A percentile compares a stretch with the other conserved stretches of the same genome.
Evolutionary conservation across 2,329 filamentous ascomycete species (phyloP).

Genomic region (Domatiomyces catenatus): DNA sequence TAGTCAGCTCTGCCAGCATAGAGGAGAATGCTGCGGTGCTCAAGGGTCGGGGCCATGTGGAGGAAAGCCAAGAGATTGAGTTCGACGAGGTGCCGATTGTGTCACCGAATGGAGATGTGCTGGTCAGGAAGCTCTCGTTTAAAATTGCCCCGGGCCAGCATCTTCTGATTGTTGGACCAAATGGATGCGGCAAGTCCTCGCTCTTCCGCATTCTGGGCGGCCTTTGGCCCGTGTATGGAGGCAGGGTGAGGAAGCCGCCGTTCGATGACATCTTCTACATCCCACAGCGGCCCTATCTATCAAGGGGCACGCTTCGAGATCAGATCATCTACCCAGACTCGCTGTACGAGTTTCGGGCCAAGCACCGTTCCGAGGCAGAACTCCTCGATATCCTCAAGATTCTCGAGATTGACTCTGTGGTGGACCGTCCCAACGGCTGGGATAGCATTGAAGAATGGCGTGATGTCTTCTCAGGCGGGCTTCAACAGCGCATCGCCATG

Average conservation of each 20-base stretch:
- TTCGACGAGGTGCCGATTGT: slow-evolving; percentile 89
- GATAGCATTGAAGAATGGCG: slow-evolving; percentile 95
- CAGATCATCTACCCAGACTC: slow-evolving; percentile 95
- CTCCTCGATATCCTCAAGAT: slow-evolving; percentile 60
- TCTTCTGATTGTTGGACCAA: slow-evolving; percentile 85
- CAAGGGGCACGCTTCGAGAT: slow-evolving; percentile 78
- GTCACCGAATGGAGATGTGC: slow-evolving; percentile 86
- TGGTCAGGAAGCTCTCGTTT: slow-evolving; percentile 76
- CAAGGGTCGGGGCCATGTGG: slow-evolving; percentile 61
- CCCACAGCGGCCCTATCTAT: slow-evolving; percentile 86
- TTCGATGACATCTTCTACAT: slow-evolving; percentile 97
- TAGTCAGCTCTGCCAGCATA: slow-evolving; percentile 74
- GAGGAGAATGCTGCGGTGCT: slow-evolving; percentile 73
- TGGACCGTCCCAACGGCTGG: slow-evolving; percentile 68
- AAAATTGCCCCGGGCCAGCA: slow-evolving; percentile 75
- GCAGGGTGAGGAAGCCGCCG: slow-evolving; percentile 77
- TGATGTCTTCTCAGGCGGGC: slow-evolving; percentile 76
- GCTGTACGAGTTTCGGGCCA: slow-evolving; percentile 70
- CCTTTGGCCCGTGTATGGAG: slow-evolving; percentile 94
- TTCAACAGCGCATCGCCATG: slow-evolving; percentile 95
- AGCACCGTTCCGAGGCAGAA: slow-evolving; percentile 67
- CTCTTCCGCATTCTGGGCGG: slow-evolving; percentile 93
- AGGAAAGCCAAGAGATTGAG: slow-evolving; percentile 69
- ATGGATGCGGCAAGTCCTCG: slow-evolving; percentile 92
- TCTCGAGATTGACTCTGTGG: slow-evolving; percentile 69